These are phyloP conservation scores for Yarrowia yakushimensis DNA, from an alignment of 805 yeast genomes.

Conservation along the genomic window DNA sequence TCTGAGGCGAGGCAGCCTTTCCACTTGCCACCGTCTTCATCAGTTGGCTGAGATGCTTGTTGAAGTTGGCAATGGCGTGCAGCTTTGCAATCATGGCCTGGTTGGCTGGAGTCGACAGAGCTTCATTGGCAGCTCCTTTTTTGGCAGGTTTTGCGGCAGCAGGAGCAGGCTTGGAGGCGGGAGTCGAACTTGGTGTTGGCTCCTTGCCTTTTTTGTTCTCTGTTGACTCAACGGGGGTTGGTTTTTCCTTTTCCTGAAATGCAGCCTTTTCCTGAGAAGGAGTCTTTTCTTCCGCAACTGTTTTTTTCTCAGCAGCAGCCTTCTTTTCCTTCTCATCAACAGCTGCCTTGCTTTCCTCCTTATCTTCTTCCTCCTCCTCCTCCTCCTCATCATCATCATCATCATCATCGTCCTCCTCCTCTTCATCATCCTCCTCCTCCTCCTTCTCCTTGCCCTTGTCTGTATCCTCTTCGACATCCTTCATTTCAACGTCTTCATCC, in stretches of 20 bases:
- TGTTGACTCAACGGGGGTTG: too few relatives aligned
- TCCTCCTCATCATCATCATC: not conserved
- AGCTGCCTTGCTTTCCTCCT: not conserved
- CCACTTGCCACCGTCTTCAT: conserved; percentile 90
- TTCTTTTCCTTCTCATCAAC: not conserved
- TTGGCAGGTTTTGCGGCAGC: not conserved
- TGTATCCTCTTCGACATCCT: not conserved
- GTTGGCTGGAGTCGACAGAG: conserved; percentile 39
- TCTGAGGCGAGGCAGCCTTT: conserved; percentile 65
- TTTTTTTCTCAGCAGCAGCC: not conserved
- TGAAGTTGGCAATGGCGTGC: conserved; percentile 75
- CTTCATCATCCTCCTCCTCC: conserved; percentile 5
- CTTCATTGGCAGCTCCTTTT: conserved; percentile 27
- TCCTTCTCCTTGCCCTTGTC: conserved; percentile 39
- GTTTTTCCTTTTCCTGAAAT: too few relatives aligned
- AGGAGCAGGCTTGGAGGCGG: not conserved
- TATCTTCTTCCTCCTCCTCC: not conserved
- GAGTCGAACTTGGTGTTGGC: too few relatives aligned
- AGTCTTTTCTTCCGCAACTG: not conserved
- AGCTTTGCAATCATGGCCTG: conserved; percentile 81
- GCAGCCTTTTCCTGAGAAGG: too few relatives aligned
- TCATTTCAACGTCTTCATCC: not conserved
- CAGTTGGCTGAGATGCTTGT: conserved; percentile 59
- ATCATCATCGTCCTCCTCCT: not conserved
- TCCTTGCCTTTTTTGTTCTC: too few relatives aligned